Conservation (phyloP, 2,329 filamentous ascomycete genomes). For the Cytospora paraplurivora region DNA sequence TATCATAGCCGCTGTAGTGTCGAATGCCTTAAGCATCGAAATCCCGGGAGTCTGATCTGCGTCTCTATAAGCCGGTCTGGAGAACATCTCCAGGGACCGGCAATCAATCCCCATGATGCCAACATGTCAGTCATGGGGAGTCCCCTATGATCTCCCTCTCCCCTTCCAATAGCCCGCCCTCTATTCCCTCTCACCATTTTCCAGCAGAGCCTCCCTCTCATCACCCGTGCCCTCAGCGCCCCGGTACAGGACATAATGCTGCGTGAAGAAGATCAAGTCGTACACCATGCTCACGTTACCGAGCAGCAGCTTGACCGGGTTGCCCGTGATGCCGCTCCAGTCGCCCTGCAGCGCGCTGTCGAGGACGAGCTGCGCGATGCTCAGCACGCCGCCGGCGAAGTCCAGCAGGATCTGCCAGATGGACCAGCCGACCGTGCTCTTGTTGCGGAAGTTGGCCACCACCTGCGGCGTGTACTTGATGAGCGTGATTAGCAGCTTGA, state of each 20-base stretch:
- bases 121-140: background rate
- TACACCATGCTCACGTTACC: constrained; percentile 86
- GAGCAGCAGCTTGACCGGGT: constrained; percentile 86
- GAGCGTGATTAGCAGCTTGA: constrained; percentile 85
- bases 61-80: background rate
- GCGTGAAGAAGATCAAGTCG: constrained; percentile 80
- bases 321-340: constrained; percentile 89
- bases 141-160: background rate
- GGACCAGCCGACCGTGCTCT: constrained; percentile 85
- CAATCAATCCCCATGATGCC: background rate
- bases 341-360: constrained; percentile 83
- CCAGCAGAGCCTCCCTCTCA: constrained; percentile 44
- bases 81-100: background rate
- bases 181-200: constrained; percentile 35
- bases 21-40: background rate
- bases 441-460: constrained; percentile 78
- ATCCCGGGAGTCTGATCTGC: background rate
- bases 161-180: constrained; percentile 37
- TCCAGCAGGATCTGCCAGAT: constrained; percentile 85
- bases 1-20: too few relatives aligned
- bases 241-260: constrained; percentile 83
- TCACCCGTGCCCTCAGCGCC: constrained; percentile 35
- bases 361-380: constrained; percentile 77
- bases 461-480: constrained; percentile 93
- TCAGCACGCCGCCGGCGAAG: constrained; percentile 77